Evolutionary conservation across 192 early-diverging fungal species (phyloP), one percentile per base, ranked within the genome.

Genomic region (Gamsiella multidivaricata): DNA sequence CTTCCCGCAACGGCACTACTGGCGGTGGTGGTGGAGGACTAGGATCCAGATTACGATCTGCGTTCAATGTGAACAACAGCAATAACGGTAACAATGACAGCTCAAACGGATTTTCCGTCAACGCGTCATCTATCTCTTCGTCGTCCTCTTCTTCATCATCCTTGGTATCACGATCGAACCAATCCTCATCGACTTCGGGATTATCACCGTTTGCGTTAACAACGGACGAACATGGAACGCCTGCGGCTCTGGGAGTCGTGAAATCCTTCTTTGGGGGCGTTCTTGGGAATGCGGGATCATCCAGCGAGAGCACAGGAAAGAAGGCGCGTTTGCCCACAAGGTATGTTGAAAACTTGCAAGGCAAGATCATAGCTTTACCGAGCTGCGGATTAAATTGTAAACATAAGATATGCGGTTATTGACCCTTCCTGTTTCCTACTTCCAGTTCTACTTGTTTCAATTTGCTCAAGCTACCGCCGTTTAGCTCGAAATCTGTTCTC

Each of bases 191-290:
- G 22, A 31, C 63, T 3, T 10, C 39, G 11, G 9, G 26, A 1
- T 29, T 51, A n/a, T 29, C 53, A 14, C 17, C 51, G 3, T 62
- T 61, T 33, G 32, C 73, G 10, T 45, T 76, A 0, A 56, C 65
- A 1, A 18, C 45, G 15, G 65, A 78, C 14, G 65, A 69, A 17
- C 61, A 79, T 46, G 69, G 58, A 28, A 79, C 55, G 17, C 63
- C 69, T 25, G 81, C 81, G 1, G 55, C 76, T 0, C 52, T 82
- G 15, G 49, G 71, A 0, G 60, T 82, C 6, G 58, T 94, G 5
- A 83, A 86, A 46, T 88, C 91, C 2, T 82, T 84, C 50, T 88
- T 94, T 56, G 86, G 84, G 29, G 81, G 92, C 0, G 81, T 86
- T 34, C 69, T 79, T 12, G 81, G 86, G 3, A 79, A 80, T 23